A percentile compares a stretch with the other conserved stretches of the same genome.
phyloP scores from a whole-genome alignment of 768 basidiomycete genomes.

The Gloeopeniophorella convolvens region DNA sequence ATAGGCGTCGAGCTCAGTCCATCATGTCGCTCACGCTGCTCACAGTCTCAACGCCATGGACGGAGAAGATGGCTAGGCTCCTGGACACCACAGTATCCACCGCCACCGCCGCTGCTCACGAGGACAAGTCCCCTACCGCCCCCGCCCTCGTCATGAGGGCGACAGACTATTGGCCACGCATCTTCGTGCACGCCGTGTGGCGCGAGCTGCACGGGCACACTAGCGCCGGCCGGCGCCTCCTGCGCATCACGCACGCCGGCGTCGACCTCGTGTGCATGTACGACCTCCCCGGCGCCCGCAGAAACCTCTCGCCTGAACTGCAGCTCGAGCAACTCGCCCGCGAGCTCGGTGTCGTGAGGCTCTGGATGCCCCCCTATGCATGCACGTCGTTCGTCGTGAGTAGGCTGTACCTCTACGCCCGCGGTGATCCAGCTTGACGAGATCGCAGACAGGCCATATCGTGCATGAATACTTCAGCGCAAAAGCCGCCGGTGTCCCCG shows the following conservation, averaged over 20 bases:
- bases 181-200: conserved; percentile 4
- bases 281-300: neutral
- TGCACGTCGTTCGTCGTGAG: conserved; percentile 12
- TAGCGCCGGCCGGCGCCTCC: conserved; percentile 3
- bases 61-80: neutral
- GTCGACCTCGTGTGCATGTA: conserved; percentile 4
- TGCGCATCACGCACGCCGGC: conserved; percentile 2
- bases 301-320: neutral
- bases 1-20: too few species aligned
- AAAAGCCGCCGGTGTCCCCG: neutral
- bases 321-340: neutral
- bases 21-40: too few species aligned
- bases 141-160: neutral
- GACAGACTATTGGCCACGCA: conserved; percentile 3
- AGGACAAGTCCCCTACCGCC: neutral
- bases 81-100: too few species aligned
- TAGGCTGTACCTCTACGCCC: neutral
- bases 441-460: conserved; percentile 4
- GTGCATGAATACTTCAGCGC: conserved; percentile 1
- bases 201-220: conserved; percentile 1
- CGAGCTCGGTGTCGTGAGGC: neutral
- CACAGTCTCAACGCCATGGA: neutral
- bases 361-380: conserved; percentile 7
- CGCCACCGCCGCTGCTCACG: too few species aligned
- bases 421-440: neutral